Evolutionary conservation across 202 grass and related monocot species (phyloP), one percentile per base, ranked within the genome.

Genomic region (Saccharum hybrid): DNA sequence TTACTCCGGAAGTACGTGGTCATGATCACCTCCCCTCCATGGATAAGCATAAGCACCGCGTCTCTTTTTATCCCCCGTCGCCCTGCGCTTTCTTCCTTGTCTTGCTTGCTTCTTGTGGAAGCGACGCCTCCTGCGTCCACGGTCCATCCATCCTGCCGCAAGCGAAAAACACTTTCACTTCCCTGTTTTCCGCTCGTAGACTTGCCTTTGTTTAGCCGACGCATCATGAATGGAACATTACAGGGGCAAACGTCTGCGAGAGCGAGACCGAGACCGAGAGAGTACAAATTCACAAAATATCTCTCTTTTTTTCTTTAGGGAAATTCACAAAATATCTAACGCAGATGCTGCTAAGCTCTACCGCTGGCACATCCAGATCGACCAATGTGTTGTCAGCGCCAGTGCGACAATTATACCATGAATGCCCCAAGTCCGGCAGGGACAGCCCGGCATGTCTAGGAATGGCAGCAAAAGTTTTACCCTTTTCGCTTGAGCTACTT

Each of bases 51-150:
- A 46, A 77, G 72, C 65, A 71, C 31, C 38, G 2, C 43, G 77
- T 89, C 78, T 14, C 59, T 82, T 81, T 81, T 66, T 13, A 3
- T 2, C 38, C 6, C 19, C 15, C 18, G 16, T 8, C 46, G 3
- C 45, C 45, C 13, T 4, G 21, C 28, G 8, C 65, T 70, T 41
- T 80, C 2, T 22, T 5, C 21, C 26, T 21, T 7, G 68, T 41
- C 51, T 88, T 82, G 83, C 87, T 81, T 89, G 83, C 88, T 81
- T 89, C 72, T 39, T 68, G n/a, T 36, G 21, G 57, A 88, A 88
- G 87, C 71, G 41, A 88, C 18, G 64, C 39, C 38, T 51, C 78
- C 23, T 13, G 14, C n/a, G 43, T 45, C 22, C 21, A 10, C 30
- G 68, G 45, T 59, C 54, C 54, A 56, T 56, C 52, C 52, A 7